Evolutionary conservation across 371 early-diverging fungal genomes (phyloP).

Genomic region (Zychaea mexicana): DNA sequence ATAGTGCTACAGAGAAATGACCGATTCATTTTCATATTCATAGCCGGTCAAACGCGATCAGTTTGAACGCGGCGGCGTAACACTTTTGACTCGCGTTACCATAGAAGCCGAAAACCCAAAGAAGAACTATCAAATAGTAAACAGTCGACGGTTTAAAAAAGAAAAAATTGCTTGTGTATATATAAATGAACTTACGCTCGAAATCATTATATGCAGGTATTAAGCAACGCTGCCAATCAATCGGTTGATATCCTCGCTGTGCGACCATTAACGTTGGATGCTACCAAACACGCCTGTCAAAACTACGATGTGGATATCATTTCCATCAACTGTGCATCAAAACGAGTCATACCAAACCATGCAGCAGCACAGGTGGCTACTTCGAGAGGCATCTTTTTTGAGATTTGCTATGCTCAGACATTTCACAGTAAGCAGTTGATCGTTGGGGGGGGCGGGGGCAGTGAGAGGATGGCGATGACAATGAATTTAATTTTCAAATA

Average conservation of each 20-base stretch:
- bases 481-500: too few species aligned
- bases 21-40: too few species aligned
- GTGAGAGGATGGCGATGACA: too few species aligned
- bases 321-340: conserved; percentile 73
- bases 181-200: too few species aligned
- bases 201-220: conserved; percentile 35
- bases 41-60: conserved; percentile 41
- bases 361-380: conserved; percentile 76
- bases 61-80: conserved; percentile 28
- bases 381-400: conserved; percentile 83
- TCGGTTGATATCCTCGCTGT: conserved; percentile 86
- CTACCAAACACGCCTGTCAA: conserved; percentile 77
- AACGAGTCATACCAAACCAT: conserved; percentile 56
- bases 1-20: too few species aligned
- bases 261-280: conserved; percentile 77
- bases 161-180: too few species aligned
- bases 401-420: conserved; percentile 80
- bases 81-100: conserved; percentile 66
- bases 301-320: conserved; percentile 87
- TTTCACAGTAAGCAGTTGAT: conserved; percentile 59
- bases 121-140: conserved; percentile 71
- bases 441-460: too few species aligned
- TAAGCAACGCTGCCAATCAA: conserved; percentile 47
- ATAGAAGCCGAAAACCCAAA: conserved; percentile 61
- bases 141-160: too few species aligned